These are phyloP conservation scores for Colletotrichum nymphaeae DNA, from an alignment of 2,329 filamentous ascomycete genomes.

Conservation along the genomic window DNA sequence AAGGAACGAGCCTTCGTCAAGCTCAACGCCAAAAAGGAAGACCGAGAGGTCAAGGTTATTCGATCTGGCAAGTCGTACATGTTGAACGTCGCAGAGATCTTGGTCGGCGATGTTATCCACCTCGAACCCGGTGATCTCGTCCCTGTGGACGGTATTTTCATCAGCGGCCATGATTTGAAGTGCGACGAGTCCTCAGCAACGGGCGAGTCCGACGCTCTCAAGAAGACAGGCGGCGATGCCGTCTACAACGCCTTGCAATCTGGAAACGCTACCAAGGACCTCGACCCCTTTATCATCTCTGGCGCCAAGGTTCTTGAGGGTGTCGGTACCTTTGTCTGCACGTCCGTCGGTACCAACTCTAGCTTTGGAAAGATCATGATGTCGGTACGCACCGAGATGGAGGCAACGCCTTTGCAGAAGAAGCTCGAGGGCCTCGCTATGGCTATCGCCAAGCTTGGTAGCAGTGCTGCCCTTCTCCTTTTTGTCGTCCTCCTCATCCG, in stretches of 20 bases:
- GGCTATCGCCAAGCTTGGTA: constrained; percentile 60
- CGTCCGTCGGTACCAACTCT: constrained; percentile 66
- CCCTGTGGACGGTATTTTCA: constrained; percentile 77
- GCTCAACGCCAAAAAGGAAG: constrained; percentile 71
- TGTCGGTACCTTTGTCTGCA: constrained; percentile 65
- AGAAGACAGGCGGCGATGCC: constrained; percentile 71
- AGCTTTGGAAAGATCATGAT: constrained; percentile 67
- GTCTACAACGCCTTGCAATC: constrained; percentile 66
- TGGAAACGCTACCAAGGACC: constrained; percentile 55
- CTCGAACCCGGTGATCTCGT: constrained; percentile 77
- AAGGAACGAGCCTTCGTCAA: constrained; percentile 75
- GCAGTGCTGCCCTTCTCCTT: constrained; percentile 76
- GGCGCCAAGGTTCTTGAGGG: constrained; percentile 66
- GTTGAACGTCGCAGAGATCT: constrained; percentile 73
- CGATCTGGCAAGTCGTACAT: constrained; percentile 73
- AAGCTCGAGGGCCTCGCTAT: constrained; percentile 61
- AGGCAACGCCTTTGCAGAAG: constrained; percentile 65
- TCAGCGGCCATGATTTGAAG: constrained; percentile 63
- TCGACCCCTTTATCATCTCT: constrained; percentile 75
- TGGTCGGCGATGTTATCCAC: constrained; percentile 77
- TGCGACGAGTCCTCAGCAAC: constrained; percentile 81
- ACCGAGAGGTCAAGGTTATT: constrained; percentile 73
- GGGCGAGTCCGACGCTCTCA: constrained; percentile 78
- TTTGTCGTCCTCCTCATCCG: constrained; percentile 84
- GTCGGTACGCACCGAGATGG: constrained; percentile 62